Evolutionary conservation across 495 filamentous ascomycete genomes (phyloP), one percentile per base, ranked within the genome.

Genomic region (Coniosporium apollinis): DNA sequence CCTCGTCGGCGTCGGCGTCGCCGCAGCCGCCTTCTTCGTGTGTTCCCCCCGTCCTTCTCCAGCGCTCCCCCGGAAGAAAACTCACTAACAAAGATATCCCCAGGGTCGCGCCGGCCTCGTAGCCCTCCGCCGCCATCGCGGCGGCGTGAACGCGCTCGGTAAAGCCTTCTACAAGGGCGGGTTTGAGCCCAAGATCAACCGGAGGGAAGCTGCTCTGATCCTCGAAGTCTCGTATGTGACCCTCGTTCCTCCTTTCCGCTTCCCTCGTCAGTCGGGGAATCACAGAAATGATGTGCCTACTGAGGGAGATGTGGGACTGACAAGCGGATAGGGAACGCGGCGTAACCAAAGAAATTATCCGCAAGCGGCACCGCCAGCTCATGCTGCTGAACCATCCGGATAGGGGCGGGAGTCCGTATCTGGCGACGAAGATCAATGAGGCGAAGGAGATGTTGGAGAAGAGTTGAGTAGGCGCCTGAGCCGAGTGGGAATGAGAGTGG

Each of bases 331-430:
- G 87, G 34, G 89, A 96, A 56, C 70, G 82, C 30, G 71, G 71
- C 41, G 43, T 93, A 46, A 84, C 74, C 36, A 93, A 91, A 61
- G 83, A 93, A 26, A 85, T 87, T 45, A 66, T 99, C 32, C 81
- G 89, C 49, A 94, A 96, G 65, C 85, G 87, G 45, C 89, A 99
- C 62, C 74, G 89, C 22, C 82, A 80, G 41, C 74, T 96, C 34
- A 99, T 99, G 89, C 70, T 99, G 34, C 64, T 91, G 42, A 99
- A 99, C 61, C 89, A 99, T 59, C 89, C 89, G 20, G 89, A 99
- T 59, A 82, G 89, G 43, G 89, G 89, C 34, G 89, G 89, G 14
- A 94, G 85, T 54, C 89, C 89, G 20, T 99, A 94, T 56, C 55
- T 97, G 37, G 89, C 89, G 6, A 92, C 84, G 30, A 97, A 97